These are phyloP conservation scores for Protomyces macrosporus DNA, from an alignment of 1,139 yeast species.

Conservation along the genomic window DNA sequence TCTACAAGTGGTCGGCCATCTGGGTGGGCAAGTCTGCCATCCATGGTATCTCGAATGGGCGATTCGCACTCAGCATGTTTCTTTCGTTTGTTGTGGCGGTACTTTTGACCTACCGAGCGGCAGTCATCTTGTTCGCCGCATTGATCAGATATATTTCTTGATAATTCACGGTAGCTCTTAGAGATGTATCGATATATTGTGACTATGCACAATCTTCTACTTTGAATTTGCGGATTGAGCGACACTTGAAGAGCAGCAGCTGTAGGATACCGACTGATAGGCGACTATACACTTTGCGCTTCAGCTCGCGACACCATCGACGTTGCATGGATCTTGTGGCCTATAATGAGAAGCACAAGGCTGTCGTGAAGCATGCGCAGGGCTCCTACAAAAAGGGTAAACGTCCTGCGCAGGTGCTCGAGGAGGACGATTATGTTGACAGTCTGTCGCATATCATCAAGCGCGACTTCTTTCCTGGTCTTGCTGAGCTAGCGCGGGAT, in stretches of 20 bases:
- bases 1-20: constrained; percentile 17
- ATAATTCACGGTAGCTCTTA: no score
- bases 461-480: constrained; percentile 38
- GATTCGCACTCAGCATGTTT: constrained; percentile 5
- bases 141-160: not conserved
- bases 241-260: no score
- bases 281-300: no score
- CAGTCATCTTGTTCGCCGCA: not conserved
- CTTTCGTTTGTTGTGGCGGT: not conserved
- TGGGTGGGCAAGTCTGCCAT: constrained; percentile 16
- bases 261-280: no score
- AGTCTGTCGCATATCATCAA: constrained; percentile 35
- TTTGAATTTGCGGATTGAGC: no score
- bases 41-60: constrained; percentile 4
- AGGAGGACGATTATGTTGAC: constrained; percentile 36
- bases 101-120: constrained; percentile 5
- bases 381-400: constrained; percentile 2
- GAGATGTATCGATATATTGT: no score
- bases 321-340: constrained; percentile 6
- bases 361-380: constrained; percentile 17
- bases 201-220: no score
- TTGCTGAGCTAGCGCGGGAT: constrained; percentile 12
- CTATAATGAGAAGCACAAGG: constrained; percentile 1
- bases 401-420: constrained; percentile 18
- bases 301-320: no score